Base-by-base conservation (phyloP, 495 filamentous ascomycete genomes). In the Mytilinidion resinicola region DNA sequence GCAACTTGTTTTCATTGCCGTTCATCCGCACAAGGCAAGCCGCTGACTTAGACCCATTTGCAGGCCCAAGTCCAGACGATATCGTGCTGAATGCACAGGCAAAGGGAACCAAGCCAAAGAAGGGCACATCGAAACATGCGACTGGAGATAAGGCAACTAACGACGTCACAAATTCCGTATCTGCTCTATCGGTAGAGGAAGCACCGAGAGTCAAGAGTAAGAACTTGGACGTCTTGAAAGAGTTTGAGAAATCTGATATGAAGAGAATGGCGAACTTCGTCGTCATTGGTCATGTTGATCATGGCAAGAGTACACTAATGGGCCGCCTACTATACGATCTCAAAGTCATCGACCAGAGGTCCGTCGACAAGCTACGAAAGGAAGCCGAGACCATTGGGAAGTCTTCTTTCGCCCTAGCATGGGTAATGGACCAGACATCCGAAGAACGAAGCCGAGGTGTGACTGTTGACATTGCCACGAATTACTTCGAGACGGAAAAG, bases 251-350 rank as follows among this genome's bases (percentile, higher is more conserved):
- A 57, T 77, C 80, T 20, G 84, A 82, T 39, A 77, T 77, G 60
- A 98, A 96, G 72, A 86, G 86, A 55, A 82, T 81, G 37, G 91
- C 90, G 48, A 96, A 90, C 65, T 97, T 98, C 74, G 91, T 96
- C 11, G 93, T 98, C 5, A 92, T 98, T 65, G 91, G 88, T 91
- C 93, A 98, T 72, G 93, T 98, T 46, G 93, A 98, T 73, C 90
- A 92, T 43, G 93, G 93, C 33, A 98, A 98, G 73, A 96, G 90
- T 73, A 98, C 93, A 14, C 77, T 98, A 15, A 97, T 97, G 95
- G 93, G 93, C 9, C 83, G 93, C 14, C 74, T 98, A n/a, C 77
- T 98, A 15, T 86, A 89, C 34, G 95, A 97, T 67, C 80, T 95
- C 38, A 85, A 88, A 30, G 89, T 91, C 0, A 83, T 97, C 6